These are phyloP conservation scores for Prunus mume DNA, from an alignment of 306 rosid genomes.

Conservation along the genomic window DNA sequence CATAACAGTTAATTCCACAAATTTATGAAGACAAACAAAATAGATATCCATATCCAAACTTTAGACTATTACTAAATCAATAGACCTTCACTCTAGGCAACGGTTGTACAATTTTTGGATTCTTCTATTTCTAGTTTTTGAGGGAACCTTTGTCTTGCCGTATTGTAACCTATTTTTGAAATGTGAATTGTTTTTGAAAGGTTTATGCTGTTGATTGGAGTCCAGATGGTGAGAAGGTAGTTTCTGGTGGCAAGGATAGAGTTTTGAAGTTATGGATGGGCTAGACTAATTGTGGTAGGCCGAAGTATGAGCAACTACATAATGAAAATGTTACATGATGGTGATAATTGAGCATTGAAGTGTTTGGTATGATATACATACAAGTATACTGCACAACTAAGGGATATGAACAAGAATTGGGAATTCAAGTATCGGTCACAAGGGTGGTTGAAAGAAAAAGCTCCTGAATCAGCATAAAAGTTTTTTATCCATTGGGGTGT, in stretches of 20 bases:
- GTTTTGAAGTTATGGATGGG: slow-evolving; percentile 98
- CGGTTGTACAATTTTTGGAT: background rate
- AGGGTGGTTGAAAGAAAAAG: background rate
- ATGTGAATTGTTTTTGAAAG: slow-evolving; percentile 32
- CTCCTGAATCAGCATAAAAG: background rate
- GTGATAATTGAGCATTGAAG: background rate
- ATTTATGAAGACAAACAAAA: background rate
- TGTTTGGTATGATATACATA: background rate
- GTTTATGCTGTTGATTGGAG: slow-evolving; percentile 97
- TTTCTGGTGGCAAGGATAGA: slow-evolving; percentile 95
- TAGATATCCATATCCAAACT: background rate
- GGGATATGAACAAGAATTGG: background rate
- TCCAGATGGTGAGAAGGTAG: slow-evolving; percentile 97
- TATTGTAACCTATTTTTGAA: slow-evolving; percentile 11
- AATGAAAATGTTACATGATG: background rate
- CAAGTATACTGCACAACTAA: background rate
- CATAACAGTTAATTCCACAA: background rate
- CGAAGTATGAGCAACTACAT: background rate
- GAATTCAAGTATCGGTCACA: background rate
- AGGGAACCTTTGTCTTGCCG: background rate
- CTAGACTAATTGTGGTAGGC: slow-evolving; percentile 20
- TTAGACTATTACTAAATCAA: background rate
- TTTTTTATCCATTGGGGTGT: background rate
- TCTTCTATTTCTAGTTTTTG: background rate
- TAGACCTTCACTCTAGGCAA: background rate